Evolutionary conservation across 495 filamentous ascomycete genomes (phyloP).

Genomic region (Chaetomium fimeti): DNA sequence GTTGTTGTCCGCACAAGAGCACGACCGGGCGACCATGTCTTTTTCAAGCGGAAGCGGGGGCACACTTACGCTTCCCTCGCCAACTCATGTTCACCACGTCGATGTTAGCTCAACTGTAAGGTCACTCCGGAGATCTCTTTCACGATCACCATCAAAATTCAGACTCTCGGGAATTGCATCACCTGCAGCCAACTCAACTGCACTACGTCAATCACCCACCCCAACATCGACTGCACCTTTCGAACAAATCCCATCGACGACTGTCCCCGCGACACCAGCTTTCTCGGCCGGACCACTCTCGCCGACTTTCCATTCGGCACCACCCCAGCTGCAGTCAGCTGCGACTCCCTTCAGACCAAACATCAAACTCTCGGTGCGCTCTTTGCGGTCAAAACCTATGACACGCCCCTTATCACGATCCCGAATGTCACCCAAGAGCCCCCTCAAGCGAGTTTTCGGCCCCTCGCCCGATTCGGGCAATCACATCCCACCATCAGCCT

Average conservation of each 20-base stretch:
- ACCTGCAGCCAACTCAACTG: slow-evolving; percentile 9
- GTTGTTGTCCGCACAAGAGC: background rate
- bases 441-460: slow-evolving; percentile 69
- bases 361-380: slow-evolving; percentile 55
- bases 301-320: slow-evolving; percentile 32
- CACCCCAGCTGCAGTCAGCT: slow-evolving; percentile 36
- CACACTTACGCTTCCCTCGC: slow-evolving; percentile 78
- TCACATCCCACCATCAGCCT: slow-evolving; percentile 48
- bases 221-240: slow-evolving; percentile 19
- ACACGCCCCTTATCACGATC: slow-evolving; percentile 48
- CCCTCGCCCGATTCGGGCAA: slow-evolving; percentile 72
- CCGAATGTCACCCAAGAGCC: slow-evolving; percentile 69
- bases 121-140: slow-evolving; percentile 78
- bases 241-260: background rate
- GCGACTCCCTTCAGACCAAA: slow-evolving; percentile 44
- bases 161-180: slow-evolving; percentile 47
- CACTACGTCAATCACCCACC: slow-evolving; percentile 22
- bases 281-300: slow-evolving; percentile 28
- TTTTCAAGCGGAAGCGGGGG: slow-evolving; percentile 61
- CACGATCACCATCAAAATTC: slow-evolving; percentile 84
- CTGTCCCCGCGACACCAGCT: slow-evolving; percentile 31
- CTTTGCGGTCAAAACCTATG: slow-evolving; percentile 46
- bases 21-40: slow-evolving; percentile 32
- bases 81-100: slow-evolving; percentile 74
- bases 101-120: slow-evolving; percentile 74